These are phyloP conservation scores for Cercophora samala DNA, from an alignment of 495 filamentous ascomycete species.

Conservation along the genomic window DNA sequence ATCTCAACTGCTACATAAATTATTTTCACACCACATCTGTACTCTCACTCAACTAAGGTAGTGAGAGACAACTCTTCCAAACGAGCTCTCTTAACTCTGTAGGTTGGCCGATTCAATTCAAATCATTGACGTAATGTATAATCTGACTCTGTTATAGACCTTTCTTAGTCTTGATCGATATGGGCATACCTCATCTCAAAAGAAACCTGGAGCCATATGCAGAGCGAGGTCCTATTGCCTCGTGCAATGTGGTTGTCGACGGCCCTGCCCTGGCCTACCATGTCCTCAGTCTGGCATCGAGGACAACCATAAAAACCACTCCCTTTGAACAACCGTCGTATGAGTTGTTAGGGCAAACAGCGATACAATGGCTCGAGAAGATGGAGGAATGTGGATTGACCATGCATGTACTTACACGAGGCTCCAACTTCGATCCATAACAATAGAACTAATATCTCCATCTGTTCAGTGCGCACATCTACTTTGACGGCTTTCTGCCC, in stretches of 20 bases:
- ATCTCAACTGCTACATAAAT: neutral
- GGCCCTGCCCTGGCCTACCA: conserved; percentile 74
- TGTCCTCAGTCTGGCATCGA: conserved; percentile 56
- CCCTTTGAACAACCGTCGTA: conserved; percentile 60
- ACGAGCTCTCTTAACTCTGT: neutral
- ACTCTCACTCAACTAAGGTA: too few species aligned
- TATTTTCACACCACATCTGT: too few species aligned
- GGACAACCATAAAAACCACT: conserved; percentile 33
- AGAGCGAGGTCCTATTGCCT: conserved; percentile 42
- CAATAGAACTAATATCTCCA: conserved; percentile 16
- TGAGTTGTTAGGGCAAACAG: conserved; percentile 53
- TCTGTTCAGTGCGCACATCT: conserved; percentile 54
- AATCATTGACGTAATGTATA: too few species aligned
- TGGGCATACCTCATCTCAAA: conserved; percentile 71
- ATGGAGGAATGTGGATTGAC: conserved; percentile 49
- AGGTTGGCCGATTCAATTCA: too few species aligned
- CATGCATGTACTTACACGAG: conserved; percentile 57
- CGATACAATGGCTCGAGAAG: conserved; percentile 58
- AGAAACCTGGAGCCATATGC: conserved; percentile 58
- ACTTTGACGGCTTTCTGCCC: conserved; percentile 76
- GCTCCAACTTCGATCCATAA: neutral
- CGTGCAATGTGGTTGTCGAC: conserved; percentile 60
- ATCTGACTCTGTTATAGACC: too few species aligned
- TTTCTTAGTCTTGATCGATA: conserved; percentile 27
- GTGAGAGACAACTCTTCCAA: too few species aligned